Evolutionary conservation across 2,329 filamentous ascomycete genomes (phyloP), one percentile per base, ranked within the genome.

Genomic region (Aureobasidium melanogenum): DNA sequence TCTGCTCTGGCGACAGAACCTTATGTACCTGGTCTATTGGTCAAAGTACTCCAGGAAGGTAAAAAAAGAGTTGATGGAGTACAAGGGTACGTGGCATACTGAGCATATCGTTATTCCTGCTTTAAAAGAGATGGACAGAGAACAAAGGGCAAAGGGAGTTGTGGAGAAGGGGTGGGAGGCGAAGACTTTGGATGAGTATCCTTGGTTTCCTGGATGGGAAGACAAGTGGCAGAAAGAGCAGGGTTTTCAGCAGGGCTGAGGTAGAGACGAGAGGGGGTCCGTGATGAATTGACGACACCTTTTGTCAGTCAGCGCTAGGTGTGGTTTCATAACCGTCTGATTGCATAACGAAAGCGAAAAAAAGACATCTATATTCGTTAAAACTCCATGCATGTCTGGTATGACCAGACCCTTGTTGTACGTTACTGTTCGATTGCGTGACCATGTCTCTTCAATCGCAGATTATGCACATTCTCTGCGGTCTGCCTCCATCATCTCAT

Each of bases 21-120:
- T 0, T 88, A 84, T 50, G 76, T 96, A 0, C 91, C 91, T 0
- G 82, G 82, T 0, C 70, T 95, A 5, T 3, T 47, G 8, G 15
- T 3, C 2, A 88, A 87, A 73, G 76, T 94, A 0, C 67, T 93
- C n/a, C 81, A 77, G 22, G 84, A 89, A 32, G 88, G 87, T 1
- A 91, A 91, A 91, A 73, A 80, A 80, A 69, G 84, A 73, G 41
- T 68, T 93, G 10, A 85, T 92, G 84, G 80, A 86, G 66, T 94
- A 94, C 69, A 95, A 95, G 76, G 84, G 81, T n/a, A 88, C 86
- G 0, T 90, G 87, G 84, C 88, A 92, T 72, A 85, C 87, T 1
- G 85, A 92, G 71, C 87, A 91, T 73, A 80, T 91, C 0, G 82
- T 84, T 0, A 76, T 89, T 52, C 87, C 88, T 0, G 79, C 79